A percentile compares a stretch with the other conserved stretches of the same genome.
Evolutionary conservation across 2,329 filamentous ascomycete species (phyloP).

Genomic region (Colletotrichum aenigma): DNA sequence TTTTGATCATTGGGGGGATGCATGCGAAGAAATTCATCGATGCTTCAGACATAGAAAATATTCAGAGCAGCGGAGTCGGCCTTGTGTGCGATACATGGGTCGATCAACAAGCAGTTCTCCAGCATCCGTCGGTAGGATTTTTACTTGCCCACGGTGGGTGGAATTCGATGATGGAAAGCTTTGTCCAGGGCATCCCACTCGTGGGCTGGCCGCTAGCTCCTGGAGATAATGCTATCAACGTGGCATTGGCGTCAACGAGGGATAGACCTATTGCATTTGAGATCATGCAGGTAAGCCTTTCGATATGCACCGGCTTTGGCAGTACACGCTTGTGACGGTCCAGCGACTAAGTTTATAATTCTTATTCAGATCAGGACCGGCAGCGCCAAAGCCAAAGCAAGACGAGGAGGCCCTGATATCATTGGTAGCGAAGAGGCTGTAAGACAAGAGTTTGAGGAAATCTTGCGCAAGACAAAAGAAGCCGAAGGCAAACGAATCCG

Average conservation of each 20-base stretch:
- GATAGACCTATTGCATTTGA: not conserved
- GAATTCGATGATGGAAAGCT: not conserved
- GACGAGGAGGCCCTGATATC: not conserved
- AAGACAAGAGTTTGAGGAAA: not conserved
- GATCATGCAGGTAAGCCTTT: not conserved
- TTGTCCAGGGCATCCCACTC: not conserved
- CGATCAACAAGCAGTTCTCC: not conserved
- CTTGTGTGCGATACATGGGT: not conserved
- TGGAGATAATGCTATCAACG: not conserved
- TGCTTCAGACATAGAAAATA: not conserved
- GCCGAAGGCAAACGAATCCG: not conserved
- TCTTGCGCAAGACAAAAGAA: not conserved
- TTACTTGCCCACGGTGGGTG: not conserved
- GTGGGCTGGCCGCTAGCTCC: not conserved
- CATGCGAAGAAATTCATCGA: not conserved
- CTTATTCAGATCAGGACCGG: not conserved
- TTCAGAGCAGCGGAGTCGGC: not conserved
- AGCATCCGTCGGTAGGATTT: not conserved
- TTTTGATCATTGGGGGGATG: not conserved
- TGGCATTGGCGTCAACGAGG: not conserved
- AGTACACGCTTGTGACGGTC: not conserved
- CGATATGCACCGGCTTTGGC: not conserved
- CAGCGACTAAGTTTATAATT: not conserved
- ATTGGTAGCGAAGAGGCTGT: not conserved
- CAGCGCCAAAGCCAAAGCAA: not conserved